These are phyloP conservation scores for Wickerhamiella siamensis DNA, from an alignment of 805 yeast species.

Conservation along the genomic window DNA sequence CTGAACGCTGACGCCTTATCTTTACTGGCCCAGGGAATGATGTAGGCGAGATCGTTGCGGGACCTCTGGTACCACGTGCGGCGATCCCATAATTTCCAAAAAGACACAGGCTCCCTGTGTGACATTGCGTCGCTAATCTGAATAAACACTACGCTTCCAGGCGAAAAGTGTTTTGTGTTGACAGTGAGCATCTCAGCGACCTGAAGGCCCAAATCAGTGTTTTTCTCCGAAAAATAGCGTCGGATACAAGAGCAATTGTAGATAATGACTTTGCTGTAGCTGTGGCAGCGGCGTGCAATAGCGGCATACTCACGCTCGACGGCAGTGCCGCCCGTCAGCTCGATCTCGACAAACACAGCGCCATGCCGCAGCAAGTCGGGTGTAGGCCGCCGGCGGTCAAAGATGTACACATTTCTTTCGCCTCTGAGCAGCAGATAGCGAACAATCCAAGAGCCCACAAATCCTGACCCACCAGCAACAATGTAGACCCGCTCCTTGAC, in stretches of 20 bases:
- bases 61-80: conserved; percentile 7
- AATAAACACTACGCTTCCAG: conserved; percentile 8
- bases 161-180: conserved; percentile 7
- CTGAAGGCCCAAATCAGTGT: conserved; percentile 21
- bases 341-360: conserved; percentile 9
- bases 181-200: conserved; percentile 13
- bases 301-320: conserved; percentile 10
- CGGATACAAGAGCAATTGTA: conserved; percentile 17
- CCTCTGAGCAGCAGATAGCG: conserved; percentile 20
- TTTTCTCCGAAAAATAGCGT: conserved; percentile 15
- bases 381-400: conserved; percentile 18
- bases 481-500: conserved; percentile 13
- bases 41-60: conserved; percentile 5
- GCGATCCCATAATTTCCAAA: conserved; percentile 11
- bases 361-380: conserved; percentile 18
- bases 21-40: conserved; percentile 3
- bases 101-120: conserved; percentile 13
- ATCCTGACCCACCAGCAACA: conserved; percentile 22
- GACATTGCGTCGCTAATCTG: conserved; percentile 18
- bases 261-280: conserved; percentile 9
- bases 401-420: conserved; percentile 13
- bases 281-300: conserved; percentile 4
- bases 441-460: conserved; percentile 22
- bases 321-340: conserved; percentile 8
- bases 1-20: conserved; percentile 15